Conservation (phyloP, 177 flowering plant genomes). For the Vitis hybrid region DNA sequence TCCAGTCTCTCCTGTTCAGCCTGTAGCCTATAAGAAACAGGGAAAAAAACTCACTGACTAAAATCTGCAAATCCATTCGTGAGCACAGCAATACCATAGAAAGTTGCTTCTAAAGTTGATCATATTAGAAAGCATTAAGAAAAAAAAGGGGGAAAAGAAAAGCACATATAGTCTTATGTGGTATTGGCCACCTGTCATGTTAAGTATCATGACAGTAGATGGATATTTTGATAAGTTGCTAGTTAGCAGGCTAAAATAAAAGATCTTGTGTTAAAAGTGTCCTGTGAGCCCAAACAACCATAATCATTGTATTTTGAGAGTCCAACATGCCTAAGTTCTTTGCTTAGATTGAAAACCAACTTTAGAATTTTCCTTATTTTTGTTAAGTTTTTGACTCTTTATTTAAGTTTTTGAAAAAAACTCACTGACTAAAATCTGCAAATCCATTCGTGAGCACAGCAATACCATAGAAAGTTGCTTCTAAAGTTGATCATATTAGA, state of each 20-base stretch:
- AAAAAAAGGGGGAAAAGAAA: not conserved
- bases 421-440: not conserved
- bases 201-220: not conserved
- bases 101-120: not conserved
- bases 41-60: not conserved
- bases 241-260: not conserved
- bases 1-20: conserved; percentile 72
- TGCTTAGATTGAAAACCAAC: too few species aligned
- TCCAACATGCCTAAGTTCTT: too few species aligned
- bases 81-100: not conserved
- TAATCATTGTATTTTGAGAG: too few species aligned
- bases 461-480: not conserved
- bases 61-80: not conserved
- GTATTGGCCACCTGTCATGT: not conserved
- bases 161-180: not conserved
- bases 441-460: not conserved
- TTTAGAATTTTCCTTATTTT: too few species aligned
- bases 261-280: too few species aligned
- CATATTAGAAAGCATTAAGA: not conserved
- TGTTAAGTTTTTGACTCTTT: too few species aligned
- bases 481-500: not conserved
- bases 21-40: conserved; percentile 47
- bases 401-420: not conserved
- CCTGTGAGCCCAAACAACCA: too few species aligned
- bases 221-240: not conserved